These are phyloP conservation scores for Haplosporangium sp. DNA, from an alignment of 371 early-diverging fungal genomes.

Conservation along the genomic window DNA sequence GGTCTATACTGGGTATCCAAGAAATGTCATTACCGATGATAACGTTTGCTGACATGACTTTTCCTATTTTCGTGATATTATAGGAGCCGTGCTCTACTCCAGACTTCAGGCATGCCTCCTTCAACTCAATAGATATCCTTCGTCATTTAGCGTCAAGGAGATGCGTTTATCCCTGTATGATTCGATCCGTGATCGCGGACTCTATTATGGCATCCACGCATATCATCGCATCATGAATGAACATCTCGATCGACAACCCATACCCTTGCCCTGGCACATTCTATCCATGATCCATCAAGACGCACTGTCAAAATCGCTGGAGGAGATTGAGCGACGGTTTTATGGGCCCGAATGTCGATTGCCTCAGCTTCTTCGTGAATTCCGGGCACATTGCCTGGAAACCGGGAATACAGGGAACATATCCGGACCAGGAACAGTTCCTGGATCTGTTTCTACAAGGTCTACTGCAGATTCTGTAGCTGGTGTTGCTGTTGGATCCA, in stretches of 20 bases:
- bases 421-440: too few relatives aligned
- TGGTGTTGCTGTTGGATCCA: not conserved
- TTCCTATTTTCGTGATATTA: not conserved
- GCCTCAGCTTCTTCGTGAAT: slow-evolving; percentile 11
- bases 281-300: slow-evolving; percentile 37
- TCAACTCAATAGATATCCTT: slow-evolving; percentile 11
- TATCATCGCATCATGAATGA: slow-evolving; percentile 38
- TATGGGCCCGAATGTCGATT: not conserved
- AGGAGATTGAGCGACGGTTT: slow-evolving; percentile 31
- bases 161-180: not conserved
- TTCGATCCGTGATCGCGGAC: slow-evolving; percentile 11
- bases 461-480: not conserved
- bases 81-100: slow-evolving; percentile 22
- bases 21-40: too few relatives aligned
- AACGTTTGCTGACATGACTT: too few relatives aligned
- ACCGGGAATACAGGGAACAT: not conserved
- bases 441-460: not conserved
- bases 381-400: slow-evolving; percentile 27
- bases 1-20: not conserved
- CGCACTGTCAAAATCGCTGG: slow-evolving; percentile 25
- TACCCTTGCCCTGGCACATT: slow-evolving; percentile 41
- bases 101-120: slow-evolving; percentile 16
- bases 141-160: not conserved
- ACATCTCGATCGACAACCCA: slow-evolving; percentile 32
- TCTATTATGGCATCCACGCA: slow-evolving; percentile 8